Evolutionary conservation across 2,329 filamentous ascomycete genomes (phyloP).

Genomic region (Zymoseptoria ardabiliae): DNA sequence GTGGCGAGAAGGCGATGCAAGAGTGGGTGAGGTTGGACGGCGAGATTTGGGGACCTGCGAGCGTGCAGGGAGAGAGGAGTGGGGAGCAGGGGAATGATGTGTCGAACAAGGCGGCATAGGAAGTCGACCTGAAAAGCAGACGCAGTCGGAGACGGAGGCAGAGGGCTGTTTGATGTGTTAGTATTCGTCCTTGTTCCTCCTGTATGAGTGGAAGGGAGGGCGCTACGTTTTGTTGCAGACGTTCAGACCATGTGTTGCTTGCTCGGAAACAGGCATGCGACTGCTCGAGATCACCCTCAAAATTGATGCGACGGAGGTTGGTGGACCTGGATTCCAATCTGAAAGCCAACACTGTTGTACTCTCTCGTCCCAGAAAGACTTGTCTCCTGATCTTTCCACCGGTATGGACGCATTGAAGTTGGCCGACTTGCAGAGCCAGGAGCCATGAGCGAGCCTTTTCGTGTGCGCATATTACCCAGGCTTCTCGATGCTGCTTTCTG

Average conservation of each 20-base stretch:
- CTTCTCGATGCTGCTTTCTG: background rate
- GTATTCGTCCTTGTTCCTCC: background rate
- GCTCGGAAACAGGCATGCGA: too few relatives aligned
- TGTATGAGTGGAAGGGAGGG: background rate
- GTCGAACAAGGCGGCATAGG: background rate
- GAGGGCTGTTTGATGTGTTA: background rate
- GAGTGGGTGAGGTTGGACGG: slow-evolving; percentile 77
- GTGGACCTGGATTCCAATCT: background rate
- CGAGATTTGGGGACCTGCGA: slow-evolving; percentile 68
- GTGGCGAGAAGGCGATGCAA: slow-evolving; percentile 75
- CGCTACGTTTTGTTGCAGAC: background rate
- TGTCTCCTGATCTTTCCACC: too few relatives aligned
- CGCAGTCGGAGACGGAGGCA: background rate
- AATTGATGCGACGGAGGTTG: background rate
- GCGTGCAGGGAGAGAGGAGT: slow-evolving; percentile 5
- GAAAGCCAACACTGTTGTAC: too few relatives aligned
- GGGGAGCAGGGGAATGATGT: background rate
- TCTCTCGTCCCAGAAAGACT: too few relatives aligned
- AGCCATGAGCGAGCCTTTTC: too few relatives aligned
- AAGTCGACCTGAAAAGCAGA: background rate
- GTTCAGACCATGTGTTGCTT: background rate
- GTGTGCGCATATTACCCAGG: background rate
- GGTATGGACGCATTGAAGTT: too few relatives aligned
- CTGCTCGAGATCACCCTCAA: background rate
- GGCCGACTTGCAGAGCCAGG: too few relatives aligned